Conservation (phyloP, 306 rosid genomes). For the Cucurbita pepo region DNA sequence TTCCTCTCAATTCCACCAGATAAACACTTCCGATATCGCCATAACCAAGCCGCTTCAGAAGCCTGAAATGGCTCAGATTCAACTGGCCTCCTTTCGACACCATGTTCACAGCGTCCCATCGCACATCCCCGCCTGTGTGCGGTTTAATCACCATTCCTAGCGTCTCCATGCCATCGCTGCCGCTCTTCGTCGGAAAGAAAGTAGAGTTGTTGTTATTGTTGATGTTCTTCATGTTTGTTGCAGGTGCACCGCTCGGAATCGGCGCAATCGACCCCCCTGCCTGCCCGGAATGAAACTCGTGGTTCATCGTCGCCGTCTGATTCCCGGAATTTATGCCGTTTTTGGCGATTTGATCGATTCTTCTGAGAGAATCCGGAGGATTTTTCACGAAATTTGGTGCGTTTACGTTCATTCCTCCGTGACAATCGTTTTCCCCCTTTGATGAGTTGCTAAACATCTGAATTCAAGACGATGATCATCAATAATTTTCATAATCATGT, state of each 20-base stretch:
- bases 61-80: slow-evolving; percentile 3
- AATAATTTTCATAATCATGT: not conserved
- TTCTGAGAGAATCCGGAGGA: not conserved
- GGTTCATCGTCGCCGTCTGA: too few relatives aligned
- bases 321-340: not conserved
- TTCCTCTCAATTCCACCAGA: slow-evolving; percentile 5
- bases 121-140: slow-evolving; percentile 1
- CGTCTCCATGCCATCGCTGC: not conserved
- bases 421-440: not conserved
- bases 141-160: not conserved
- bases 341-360: not conserved
- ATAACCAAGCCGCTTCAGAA: slow-evolving; percentile 5
- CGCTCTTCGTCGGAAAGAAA: not conserved
- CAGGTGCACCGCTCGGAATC: not conserved
- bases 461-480: not conserved
- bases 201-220: not conserved
- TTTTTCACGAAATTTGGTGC: not conserved
- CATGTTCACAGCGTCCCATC: slow-evolving; percentile 5
- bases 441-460: not conserved
- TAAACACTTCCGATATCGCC: slow-evolving; percentile 9
- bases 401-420: not conserved
- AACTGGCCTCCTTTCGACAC: not conserved
- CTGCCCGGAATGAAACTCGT: not conserved
- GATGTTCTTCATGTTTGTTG: not conserved
- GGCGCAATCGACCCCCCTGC: not conserved